These are phyloP conservation scores for Chlamydomonas sp. DNA, from an alignment of 139 green algal genomes.

Conservation along the genomic window DNA sequence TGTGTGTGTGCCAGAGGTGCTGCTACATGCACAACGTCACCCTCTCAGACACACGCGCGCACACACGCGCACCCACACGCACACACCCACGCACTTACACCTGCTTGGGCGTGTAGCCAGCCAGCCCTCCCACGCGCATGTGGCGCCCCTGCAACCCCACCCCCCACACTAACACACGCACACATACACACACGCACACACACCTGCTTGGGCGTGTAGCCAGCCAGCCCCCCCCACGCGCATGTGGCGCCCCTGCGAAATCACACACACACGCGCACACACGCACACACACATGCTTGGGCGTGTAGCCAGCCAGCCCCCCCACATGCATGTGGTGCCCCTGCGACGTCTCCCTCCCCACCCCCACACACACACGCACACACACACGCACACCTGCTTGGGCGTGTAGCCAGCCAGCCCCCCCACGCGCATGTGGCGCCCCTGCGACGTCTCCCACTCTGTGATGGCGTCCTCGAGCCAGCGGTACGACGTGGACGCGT, in stretches of 20 bases:
- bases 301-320: constrained; percentile 42
- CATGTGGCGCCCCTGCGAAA: no score
- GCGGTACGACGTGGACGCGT: constrained; percentile 11
- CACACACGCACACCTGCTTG: background rate
- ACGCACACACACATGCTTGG: constrained; percentile 55
- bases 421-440: no score
- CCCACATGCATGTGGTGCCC: constrained; percentile 31
- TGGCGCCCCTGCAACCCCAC: constrained; percentile 35
- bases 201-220: no score
- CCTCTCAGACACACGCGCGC: no score
- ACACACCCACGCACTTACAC: no score
- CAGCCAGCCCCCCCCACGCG: no score
- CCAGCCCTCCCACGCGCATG: constrained; percentile 30
- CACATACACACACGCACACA: no score
- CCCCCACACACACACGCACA: background rate
- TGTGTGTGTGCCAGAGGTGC: background rate
- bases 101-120: constrained; percentile 45
- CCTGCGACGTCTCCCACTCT: constrained; percentile 53
- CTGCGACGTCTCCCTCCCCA: constrained; percentile 10
- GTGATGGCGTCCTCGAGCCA: constrained; percentile 57
- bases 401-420: no score
- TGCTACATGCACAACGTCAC: no score
- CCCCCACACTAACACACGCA: no score
- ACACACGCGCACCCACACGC: no score
- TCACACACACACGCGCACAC: no score